These are phyloP conservation scores for Ogataea ganodermae DNA, from an alignment of 805 yeast species.

Conservation along the genomic window DNA sequence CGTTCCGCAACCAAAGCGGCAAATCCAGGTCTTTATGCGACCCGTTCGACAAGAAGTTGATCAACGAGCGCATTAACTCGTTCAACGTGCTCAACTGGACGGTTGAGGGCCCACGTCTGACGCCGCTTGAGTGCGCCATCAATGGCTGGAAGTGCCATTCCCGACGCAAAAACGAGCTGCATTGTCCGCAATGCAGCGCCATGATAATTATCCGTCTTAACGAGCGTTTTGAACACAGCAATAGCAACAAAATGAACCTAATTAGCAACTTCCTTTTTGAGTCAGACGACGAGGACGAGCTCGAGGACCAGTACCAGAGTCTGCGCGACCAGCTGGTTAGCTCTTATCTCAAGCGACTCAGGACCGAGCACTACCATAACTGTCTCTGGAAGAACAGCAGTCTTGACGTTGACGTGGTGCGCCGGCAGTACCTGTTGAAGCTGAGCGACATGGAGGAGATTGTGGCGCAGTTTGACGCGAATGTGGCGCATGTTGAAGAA, in stretches of 20 bases:
- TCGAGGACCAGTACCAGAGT: slow-evolving; percentile 18
- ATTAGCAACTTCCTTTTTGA: slow-evolving; percentile 19
- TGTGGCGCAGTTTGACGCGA: slow-evolving; percentile 18
- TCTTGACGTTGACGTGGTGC: slow-evolving; percentile 19
- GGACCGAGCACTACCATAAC: slow-evolving; percentile 31
- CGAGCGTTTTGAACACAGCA: slow-evolving; percentile 13
- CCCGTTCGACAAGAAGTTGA: slow-evolving; percentile 29
- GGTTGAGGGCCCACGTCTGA: slow-evolving; percentile 35
- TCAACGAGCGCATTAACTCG: slow-evolving; percentile 45
- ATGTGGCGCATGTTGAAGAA: slow-evolving; percentile 17
- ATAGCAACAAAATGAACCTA: slow-evolving; percentile 13
- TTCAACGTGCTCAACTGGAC: slow-evolving; percentile 52
- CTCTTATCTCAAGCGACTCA: slow-evolving; percentile 28
- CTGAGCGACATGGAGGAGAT: slow-evolving; percentile 31
- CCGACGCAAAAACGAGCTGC: slow-evolving; percentile 33
- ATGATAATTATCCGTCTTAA: slow-evolving; percentile 32
- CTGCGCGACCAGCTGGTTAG: slow-evolving; percentile 27
- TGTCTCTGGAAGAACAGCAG: slow-evolving; percentile 29
- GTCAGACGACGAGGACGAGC: slow-evolving; percentile 27
- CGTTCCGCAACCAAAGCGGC: slow-evolving; percentile 1
- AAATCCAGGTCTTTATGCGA: slow-evolving; percentile 10
- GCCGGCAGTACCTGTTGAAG: slow-evolving; percentile 29
- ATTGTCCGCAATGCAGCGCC: slow-evolving; percentile 38
- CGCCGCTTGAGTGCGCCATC: slow-evolving; percentile 50
- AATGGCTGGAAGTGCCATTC: slow-evolving; percentile 55